Evolutionary conservation across 495 filamentous ascomycete species (phyloP).

Genomic region (Podospora bellae-mahoneyi): DNA sequence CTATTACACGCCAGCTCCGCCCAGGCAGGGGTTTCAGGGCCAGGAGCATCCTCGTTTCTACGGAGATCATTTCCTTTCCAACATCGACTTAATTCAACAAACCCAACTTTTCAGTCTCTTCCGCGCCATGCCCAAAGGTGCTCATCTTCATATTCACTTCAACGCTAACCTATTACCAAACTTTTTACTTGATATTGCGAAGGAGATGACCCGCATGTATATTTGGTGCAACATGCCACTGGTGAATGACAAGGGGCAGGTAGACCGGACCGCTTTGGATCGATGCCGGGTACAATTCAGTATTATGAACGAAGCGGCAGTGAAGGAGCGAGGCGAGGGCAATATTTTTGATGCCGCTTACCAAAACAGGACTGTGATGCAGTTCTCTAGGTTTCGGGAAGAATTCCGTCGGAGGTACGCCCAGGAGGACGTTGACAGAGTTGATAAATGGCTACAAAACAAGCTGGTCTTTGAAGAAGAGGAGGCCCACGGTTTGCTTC

Average conservation of each 20-base stretch:
- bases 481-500: slow-evolving; percentile 41
- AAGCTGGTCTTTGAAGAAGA: slow-evolving; percentile 51
- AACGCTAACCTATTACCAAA: slow-evolving; percentile 51
- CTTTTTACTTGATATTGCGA: slow-evolving; percentile 50
- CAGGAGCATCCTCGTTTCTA: slow-evolving; percentile 33
- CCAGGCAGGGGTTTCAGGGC: slow-evolving; percentile 28
- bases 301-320: slow-evolving; percentile 34
- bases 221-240: slow-evolving; percentile 47
- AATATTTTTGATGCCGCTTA: slow-evolving; percentile 30
- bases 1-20: slow-evolving; percentile 23
- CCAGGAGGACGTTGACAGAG: slow-evolving; percentile 6
- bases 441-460: slow-evolving; percentile 42
- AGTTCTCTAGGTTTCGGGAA: slow-evolving; percentile 35
- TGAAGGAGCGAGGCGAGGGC: slow-evolving; percentile 17
- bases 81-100: slow-evolving; percentile 44
- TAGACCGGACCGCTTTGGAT: slow-evolving; percentile 32
- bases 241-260: slow-evolving; percentile 8
- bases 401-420: slow-evolving; percentile 20
- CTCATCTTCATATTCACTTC: slow-evolving; percentile 57
- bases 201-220: slow-evolving; percentile 50
- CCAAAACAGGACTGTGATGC: slow-evolving; percentile 33
- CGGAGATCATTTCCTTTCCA: slow-evolving; percentile 49
- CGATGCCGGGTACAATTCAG: slow-evolving; percentile 50
- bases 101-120: slow-evolving; percentile 44
- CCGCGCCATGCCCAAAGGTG: slow-evolving; percentile 50